phyloP scores from a whole-genome alignment of 1,139 yeast genomes.

The Pichia sp. region DNA sequence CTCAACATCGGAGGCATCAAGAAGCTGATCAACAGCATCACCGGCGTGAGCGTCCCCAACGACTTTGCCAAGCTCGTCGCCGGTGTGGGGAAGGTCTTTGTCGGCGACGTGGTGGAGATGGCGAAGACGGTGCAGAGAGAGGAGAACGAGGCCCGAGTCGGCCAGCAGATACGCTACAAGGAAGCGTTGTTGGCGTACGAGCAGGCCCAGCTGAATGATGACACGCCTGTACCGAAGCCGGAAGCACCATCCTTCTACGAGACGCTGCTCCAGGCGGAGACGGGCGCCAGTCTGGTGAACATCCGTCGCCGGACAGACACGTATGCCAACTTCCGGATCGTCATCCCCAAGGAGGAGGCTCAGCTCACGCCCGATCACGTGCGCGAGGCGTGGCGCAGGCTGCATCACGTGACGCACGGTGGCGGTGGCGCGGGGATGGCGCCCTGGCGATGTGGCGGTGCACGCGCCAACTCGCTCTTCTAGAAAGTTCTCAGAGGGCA shows the following conservation, averaged over 20 bases:
- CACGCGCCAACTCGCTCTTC: slow-evolving; percentile 1
- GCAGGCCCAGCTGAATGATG: background rate
- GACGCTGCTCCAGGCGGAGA: slow-evolving; percentile 10
- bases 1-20: slow-evolving; percentile 78
- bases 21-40: slow-evolving; percentile 73
- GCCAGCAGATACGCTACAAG: slow-evolving; percentile 26
- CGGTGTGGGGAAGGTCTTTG: slow-evolving; percentile 83
- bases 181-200: slow-evolving; percentile 21
- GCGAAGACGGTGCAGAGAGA: slow-evolving; percentile 68
- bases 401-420: slow-evolving; percentile 53
- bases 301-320: slow-evolving; percentile 11
- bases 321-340: slow-evolving; percentile 19
- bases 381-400: slow-evolving; percentile 80
- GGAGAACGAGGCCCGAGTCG: slow-evolving; percentile 44
- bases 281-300: slow-evolving; percentile 1
- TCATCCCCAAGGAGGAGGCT: slow-evolving; percentile 35
- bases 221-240: slow-evolving; percentile 14
- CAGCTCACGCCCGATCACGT: slow-evolving; percentile 85
- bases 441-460: background rate
- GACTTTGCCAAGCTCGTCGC: slow-evolving; percentile 81
- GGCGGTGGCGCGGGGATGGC: slow-evolving; percentile 1
- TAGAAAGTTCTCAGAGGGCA: slow-evolving; percentile 1
- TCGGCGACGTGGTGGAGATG: slow-evolving; percentile 83
- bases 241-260: slow-evolving; percentile 17
- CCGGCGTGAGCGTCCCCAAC: slow-evolving; percentile 82